These are phyloP conservation scores for Coix lacrymajobi DNA, from an alignment of 176 grass and related monocot genomes.

Conservation along the genomic window DNA sequence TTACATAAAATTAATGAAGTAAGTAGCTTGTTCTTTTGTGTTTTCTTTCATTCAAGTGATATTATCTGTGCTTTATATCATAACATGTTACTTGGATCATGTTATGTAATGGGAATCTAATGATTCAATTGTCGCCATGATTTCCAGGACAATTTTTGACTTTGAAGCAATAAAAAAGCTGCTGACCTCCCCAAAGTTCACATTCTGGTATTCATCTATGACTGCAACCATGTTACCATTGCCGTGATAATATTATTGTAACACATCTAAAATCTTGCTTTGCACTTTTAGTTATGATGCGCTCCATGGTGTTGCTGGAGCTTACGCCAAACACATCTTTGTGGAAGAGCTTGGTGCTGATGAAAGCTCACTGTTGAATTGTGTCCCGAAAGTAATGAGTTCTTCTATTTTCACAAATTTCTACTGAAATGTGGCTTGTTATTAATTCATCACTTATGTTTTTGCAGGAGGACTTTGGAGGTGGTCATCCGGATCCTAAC, in stretches of 20 bases:
- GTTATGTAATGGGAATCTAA: background rate
- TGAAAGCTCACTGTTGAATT: conserved; percentile 91
- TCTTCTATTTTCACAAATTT: background rate
- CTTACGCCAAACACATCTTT: conserved; percentile 85
- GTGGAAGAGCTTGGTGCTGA: conserved; percentile 93
- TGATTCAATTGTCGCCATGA: conserved; percentile 16
- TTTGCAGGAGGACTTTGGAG: conserved; percentile 96
- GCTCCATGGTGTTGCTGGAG: conserved; percentile 91
- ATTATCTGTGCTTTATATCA: background rate
- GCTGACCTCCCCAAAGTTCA: conserved; percentile 79
- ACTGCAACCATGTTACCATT: background rate
- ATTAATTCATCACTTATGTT: conserved; percentile 19
- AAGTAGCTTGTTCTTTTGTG: conserved; percentile 11
- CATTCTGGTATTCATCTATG: conserved; percentile 71
- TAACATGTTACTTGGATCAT: background rate
- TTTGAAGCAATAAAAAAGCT: conserved; percentile 83
- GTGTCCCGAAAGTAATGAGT: conserved; percentile 70
- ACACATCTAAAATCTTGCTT: conserved; percentile 26
- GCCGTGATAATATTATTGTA: background rate
- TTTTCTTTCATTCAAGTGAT: conserved; percentile 18
- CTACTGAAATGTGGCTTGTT: background rate
- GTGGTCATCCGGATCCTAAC: conserved; percentile 95
- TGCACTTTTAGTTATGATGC: conserved; percentile 77
- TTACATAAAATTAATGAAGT: conserved; percentile 99
- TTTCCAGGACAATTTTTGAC: conserved; percentile 82